Conservation (phyloP, 768 basidiomycete genomes). For the Mycena haematopus region DNA sequence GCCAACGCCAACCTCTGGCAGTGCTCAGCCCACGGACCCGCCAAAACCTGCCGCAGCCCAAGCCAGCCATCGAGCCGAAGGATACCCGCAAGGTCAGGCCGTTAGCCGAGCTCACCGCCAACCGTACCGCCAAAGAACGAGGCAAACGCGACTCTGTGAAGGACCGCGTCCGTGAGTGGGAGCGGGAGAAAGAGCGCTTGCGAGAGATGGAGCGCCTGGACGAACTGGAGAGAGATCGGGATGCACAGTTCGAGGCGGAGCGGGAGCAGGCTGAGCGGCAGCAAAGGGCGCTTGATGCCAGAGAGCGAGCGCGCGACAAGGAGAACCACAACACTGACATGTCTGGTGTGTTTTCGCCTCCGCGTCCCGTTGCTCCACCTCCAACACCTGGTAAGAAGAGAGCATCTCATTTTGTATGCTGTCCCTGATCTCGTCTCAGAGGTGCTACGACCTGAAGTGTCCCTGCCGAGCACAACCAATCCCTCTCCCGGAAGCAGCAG, state of each 20-base stretch:
- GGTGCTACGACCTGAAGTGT: slow-evolving; percentile 1
- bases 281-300: slow-evolving; percentile 25
- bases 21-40: slow-evolving; percentile 33
- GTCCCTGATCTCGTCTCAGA: slow-evolving; percentile 8
- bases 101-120: slow-evolving; percentile 48
- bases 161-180: slow-evolving; percentile 78
- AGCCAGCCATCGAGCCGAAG: slow-evolving; percentile 28
- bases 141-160: slow-evolving; percentile 54
- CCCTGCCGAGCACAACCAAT: background rate
- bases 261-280: slow-evolving; percentile 37
- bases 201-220: slow-evolving; percentile 71
- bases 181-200: slow-evolving; percentile 70
- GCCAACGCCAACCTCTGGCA: slow-evolving; percentile 42
- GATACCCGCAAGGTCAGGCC: slow-evolving; percentile 39
- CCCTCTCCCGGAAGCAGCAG: slow-evolving; percentile 33
- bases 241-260: slow-evolving; percentile 48
- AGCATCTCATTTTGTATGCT: background rate
- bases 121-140: slow-evolving; percentile 33
- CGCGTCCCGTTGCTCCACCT: slow-evolving; percentile 21
- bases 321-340: slow-evolving; percentile 36
- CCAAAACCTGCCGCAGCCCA: slow-evolving; percentile 35
- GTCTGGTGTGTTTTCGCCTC: slow-evolving; percentile 16
- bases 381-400: slow-evolving; percentile 26
- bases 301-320: slow-evolving; percentile 37
- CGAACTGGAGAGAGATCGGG: slow-evolving; percentile 60